Base-by-base conservation (phyloP, 805 yeast genomes). In the Pichia thaimueangensis region DNA sequence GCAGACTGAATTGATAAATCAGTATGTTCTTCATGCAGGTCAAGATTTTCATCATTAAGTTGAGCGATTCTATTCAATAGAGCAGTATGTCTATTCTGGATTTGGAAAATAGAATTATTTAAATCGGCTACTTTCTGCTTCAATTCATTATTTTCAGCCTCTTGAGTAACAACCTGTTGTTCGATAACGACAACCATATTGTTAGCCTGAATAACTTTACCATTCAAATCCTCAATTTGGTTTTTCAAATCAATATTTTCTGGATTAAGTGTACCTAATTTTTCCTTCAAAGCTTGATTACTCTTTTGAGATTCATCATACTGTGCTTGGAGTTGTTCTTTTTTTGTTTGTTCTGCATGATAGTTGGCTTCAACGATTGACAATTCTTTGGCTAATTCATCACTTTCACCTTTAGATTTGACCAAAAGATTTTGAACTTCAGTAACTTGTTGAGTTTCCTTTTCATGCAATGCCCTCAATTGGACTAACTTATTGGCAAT, bases 351-450 rank as follows among this genome's bases (percentile, higher is more conserved):
- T 36, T 82, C 71, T 5, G 84, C 78, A 59, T 85, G 82, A 54
- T 75, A 74, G 52, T 76, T 82, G 10, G 95, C 94, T 59, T 88
- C 95, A 2, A 84, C 74, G 33, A 85, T 71, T 0, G 86, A 75
- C 1, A 86, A 69, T 53, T 86, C 89, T 41, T 85, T 77, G 52
- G 82, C 69, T 50, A 88, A 65, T 31, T 76, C 71, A 43, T 80
- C 87, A 6, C 82, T 73, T 55, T 88, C 95, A 41, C 68, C 70
- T 35, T 71, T 76, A 0, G 88, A 75, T 7, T 71, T 63, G n/a
- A 64, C 61, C 50, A 87, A 69, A 30, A 73, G 70, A 11, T 71
- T 61, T 60, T 88, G 91, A 31, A 86, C 83, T 47, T 80, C 77
- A 46, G 78, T 78, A 23, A 84, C 87, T 58, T 82, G 86, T 48